phyloP scores from a whole-genome alignment of 345 rosid species.

The Ceriops decandra region DNA sequence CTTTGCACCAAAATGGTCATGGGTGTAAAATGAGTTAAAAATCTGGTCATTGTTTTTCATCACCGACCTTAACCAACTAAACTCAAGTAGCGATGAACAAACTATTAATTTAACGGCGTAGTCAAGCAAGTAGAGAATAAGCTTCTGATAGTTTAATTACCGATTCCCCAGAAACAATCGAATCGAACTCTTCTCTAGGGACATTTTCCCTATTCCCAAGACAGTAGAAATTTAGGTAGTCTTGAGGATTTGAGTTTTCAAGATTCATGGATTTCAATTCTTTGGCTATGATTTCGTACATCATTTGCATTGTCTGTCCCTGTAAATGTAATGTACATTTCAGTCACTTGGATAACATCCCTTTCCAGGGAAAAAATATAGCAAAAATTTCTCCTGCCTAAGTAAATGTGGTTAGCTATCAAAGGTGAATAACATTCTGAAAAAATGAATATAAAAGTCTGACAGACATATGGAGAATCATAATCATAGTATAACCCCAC shows the following conservation, averaged over 20 bases:
- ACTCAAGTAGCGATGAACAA: background rate
- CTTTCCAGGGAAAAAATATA: too few species aligned
- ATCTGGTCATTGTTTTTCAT: background rate
- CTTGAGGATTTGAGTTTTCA: conserved; percentile 53
- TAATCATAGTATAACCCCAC: too few species aligned
- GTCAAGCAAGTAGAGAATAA: conserved; percentile 2
- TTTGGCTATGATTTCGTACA: conserved; percentile 64
- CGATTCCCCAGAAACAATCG: conserved; percentile 25
- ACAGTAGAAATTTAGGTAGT: conserved; percentile 82
- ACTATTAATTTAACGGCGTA: background rate
- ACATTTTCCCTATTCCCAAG: conserved; percentile 67
- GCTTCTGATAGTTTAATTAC: conserved; percentile 22
- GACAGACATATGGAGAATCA: too few species aligned
- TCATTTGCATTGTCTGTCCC: conserved; percentile 86
- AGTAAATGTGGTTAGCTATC: too few species aligned
- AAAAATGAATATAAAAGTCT: too few species aligned
- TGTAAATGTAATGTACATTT: conserved; percentile 21
- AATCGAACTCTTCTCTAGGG: conserved; percentile 24
- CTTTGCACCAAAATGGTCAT: too few species aligned
- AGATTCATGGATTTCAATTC: conserved; percentile 52
- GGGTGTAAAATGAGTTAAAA: too few species aligned
- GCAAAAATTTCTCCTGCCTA: background rate
- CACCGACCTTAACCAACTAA: background rate
- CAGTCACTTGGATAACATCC: background rate
- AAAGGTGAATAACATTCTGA: too few species aligned